phyloP scores from a whole-genome alignment of 1,284 basidiomycete genomes.

The Microbotryum lychnidis-dioicae region DNA sequence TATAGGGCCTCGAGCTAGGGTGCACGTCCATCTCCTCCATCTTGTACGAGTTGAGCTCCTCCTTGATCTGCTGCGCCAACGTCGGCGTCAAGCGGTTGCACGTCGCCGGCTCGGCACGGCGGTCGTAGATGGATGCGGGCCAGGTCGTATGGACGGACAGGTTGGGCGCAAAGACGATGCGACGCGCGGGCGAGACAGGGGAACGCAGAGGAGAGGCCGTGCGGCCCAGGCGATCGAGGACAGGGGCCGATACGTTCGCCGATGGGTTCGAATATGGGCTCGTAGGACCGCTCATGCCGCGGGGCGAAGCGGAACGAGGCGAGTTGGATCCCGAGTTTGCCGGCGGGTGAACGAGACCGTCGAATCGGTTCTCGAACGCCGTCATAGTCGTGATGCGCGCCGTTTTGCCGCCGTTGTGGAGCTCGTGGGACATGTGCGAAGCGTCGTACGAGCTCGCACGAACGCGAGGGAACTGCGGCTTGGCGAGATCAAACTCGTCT shows the following conservation, averaged over 20 bases:
- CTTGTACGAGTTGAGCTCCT: slow-evolving; percentile 36
- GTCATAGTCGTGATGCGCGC: slow-evolving; percentile 31
- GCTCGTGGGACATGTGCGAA: slow-evolving; percentile 25
- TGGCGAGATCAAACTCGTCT: slow-evolving; percentile 21
- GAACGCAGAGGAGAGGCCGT: slow-evolving; percentile 21
- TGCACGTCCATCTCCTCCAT: slow-evolving; percentile 36
- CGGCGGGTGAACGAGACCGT: slow-evolving; percentile 25
- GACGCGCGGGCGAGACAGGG: slow-evolving; percentile 21
- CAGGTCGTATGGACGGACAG: slow-evolving; percentile 94
- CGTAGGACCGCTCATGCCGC: slow-evolving; percentile 30
- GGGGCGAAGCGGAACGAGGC: slow-evolving; percentile 31
- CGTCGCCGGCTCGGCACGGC: slow-evolving; percentile 88
- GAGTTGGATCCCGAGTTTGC: slow-evolving; percentile 1
- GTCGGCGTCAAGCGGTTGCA: slow-evolving; percentile 92
- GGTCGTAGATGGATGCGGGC: slow-evolving; percentile 79
- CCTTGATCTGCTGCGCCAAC: slow-evolving; percentile 53
- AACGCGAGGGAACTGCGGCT: slow-evolving; percentile 32
- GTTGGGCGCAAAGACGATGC: slow-evolving; percentile 77
- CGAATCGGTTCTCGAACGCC: slow-evolving; percentile 30
- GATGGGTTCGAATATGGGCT: slow-evolving; percentile 55
- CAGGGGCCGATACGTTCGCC: slow-evolving; percentile 74
- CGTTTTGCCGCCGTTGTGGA: slow-evolving; percentile 21
- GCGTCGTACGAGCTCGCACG: slow-evolving; percentile 42
- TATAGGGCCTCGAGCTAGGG: slow-evolving; percentile 21
- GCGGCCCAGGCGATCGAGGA: slow-evolving; percentile 51